These are phyloP conservation scores for Teunomyces kruisii DNA, from an alignment of 805 yeast species.

Conservation along the genomic window DNA sequence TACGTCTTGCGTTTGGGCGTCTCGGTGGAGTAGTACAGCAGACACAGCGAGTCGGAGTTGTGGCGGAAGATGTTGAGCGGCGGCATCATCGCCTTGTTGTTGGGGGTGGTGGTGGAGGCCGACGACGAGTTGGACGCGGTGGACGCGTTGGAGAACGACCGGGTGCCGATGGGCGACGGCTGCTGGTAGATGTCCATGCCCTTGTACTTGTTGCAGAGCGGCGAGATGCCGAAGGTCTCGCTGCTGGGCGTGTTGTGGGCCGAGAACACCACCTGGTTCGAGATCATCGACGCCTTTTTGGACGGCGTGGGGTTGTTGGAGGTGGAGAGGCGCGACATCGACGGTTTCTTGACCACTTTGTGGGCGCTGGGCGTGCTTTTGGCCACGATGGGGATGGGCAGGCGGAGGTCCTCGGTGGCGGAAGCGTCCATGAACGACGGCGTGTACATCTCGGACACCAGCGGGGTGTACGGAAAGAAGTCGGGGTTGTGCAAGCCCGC, in stretches of 20 bases:
- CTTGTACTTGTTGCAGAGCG: slow-evolving; percentile 20
- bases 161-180: slow-evolving; percentile 10
- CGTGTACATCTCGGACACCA: slow-evolving; percentile 15
- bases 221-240: slow-evolving; percentile 18
- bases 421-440: slow-evolving; percentile 3
- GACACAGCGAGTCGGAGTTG: slow-evolving; percentile 20
- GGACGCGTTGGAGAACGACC: slow-evolving; percentile 14
- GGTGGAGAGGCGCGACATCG: slow-evolving; percentile 16
- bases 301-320: slow-evolving; percentile 3
- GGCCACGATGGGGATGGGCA: slow-evolving; percentile 7
- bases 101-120: slow-evolving; percentile 9
- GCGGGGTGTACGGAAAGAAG: slow-evolving; percentile 13
- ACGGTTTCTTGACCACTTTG: slow-evolving; percentile 17
- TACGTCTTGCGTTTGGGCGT: slow-evolving; percentile 17
- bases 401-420: slow-evolving; percentile 6
- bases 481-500: background rate
- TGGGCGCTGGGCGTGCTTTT: slow-evolving; percentile 2
- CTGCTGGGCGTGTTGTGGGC: slow-evolving; percentile 8
- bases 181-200: slow-evolving; percentile 16
- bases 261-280: slow-evolving; percentile 9
- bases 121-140: slow-evolving; percentile 11
- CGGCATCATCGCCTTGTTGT: slow-evolving; percentile 15
- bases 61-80: slow-evolving; percentile 24
- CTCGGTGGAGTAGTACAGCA: slow-evolving; percentile 11
- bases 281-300: slow-evolving; percentile 17